Conservation (phyloP, 352 stramenopile species). For the Globisporangium barbulae region DNA sequence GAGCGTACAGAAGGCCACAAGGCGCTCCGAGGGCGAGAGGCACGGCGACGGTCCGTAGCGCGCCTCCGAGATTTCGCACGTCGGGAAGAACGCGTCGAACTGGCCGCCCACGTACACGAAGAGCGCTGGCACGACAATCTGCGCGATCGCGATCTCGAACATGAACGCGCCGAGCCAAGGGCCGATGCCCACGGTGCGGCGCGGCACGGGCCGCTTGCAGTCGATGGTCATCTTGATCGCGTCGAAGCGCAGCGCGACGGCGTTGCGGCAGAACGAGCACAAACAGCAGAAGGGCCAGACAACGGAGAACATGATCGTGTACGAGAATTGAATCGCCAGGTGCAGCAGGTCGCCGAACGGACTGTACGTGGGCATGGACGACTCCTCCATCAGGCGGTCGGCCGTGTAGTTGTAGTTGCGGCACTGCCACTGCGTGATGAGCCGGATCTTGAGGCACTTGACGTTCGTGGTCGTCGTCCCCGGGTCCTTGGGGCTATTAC, state of each 20-base stretch:
- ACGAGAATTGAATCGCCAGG: slow-evolving; percentile 66
- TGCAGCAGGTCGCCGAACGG: slow-evolving; percentile 51
- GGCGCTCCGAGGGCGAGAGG: slow-evolving; percentile 20
- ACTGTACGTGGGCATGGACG: slow-evolving; percentile 57
- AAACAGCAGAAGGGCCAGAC: slow-evolving; percentile 63
- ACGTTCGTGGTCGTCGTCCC: background rate
- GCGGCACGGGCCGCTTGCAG: slow-evolving; percentile 51
- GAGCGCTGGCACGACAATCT: slow-evolving; percentile 44
- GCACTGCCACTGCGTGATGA: slow-evolving; percentile 59
- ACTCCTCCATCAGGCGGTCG: slow-evolving; percentile 52
- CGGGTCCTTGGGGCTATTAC: background rate
- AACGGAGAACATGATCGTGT: slow-evolving; percentile 68
- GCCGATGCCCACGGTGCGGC: slow-evolving; percentile 50
- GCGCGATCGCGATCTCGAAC: slow-evolving; percentile 50
- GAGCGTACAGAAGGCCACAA: slow-evolving; percentile 38
- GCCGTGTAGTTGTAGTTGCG: slow-evolving; percentile 57
- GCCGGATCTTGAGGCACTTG: slow-evolving; percentile 25
- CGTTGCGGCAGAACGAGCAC: slow-evolving; percentile 49
- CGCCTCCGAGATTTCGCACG: slow-evolving; percentile 31
- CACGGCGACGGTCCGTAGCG: slow-evolving; percentile 41
- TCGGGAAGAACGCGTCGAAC: slow-evolving; percentile 45
- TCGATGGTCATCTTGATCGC: slow-evolving; percentile 66
- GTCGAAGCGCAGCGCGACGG: slow-evolving; percentile 51
- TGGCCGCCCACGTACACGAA: slow-evolving; percentile 70
- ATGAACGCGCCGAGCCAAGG: slow-evolving; percentile 49